Evolutionary conservation across 495 filamentous ascomycete genomes (phyloP).

Genomic region (Penicillium argentinense): DNA sequence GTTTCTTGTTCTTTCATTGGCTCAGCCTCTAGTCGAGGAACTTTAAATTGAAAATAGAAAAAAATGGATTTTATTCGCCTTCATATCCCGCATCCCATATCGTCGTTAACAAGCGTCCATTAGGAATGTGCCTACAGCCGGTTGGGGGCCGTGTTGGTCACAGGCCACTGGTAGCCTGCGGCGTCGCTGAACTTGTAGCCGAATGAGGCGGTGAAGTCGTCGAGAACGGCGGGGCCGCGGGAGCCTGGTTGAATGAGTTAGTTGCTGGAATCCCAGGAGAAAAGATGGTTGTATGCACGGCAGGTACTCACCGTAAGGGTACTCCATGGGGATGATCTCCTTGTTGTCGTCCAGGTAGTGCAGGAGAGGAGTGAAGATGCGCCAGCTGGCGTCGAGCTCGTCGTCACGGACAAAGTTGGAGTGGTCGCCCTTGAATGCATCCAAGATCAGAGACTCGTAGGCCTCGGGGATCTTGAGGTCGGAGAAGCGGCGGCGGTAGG

Average conservation of each 20-base stretch:
- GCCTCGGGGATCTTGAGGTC: conserved; percentile 99
- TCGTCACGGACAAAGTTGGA: conserved; percentile 99
- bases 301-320: conserved; percentile 97
- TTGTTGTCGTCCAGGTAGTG: conserved; percentile 99
- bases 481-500: conserved; percentile 96
- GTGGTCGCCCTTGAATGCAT: conserved; percentile 98
- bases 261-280: no score
- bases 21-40: conserved; percentile 15
- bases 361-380: conserved; percentile 94
- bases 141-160: conserved; percentile 63
- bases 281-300: no score
- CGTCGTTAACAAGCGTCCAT: conserved; percentile 23
- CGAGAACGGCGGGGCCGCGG: conserved; percentile 91
- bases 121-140: conserved; percentile 55
- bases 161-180: conserved; percentile 91
- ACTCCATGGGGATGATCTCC: conserved; percentile 99
- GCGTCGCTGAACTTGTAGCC: conserved; percentile 99
- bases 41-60: conserved; percentile 13
- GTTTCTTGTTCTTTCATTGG: conserved; percentile 15
- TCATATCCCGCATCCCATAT: conserved; percentile 23
- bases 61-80: conserved; percentile 30
- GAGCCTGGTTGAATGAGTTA: no score
- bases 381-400: conserved; percentile 97
- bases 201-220: conserved; percentile 97
- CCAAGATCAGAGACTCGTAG: conserved; percentile 95